Percentiles rank a stretch among this genome's conserved stretches.
These are phyloP conservation scores for Rubia occidens DNA, from an alignment of 305 asterid genomes.

Conservation along the genomic window DNA sequence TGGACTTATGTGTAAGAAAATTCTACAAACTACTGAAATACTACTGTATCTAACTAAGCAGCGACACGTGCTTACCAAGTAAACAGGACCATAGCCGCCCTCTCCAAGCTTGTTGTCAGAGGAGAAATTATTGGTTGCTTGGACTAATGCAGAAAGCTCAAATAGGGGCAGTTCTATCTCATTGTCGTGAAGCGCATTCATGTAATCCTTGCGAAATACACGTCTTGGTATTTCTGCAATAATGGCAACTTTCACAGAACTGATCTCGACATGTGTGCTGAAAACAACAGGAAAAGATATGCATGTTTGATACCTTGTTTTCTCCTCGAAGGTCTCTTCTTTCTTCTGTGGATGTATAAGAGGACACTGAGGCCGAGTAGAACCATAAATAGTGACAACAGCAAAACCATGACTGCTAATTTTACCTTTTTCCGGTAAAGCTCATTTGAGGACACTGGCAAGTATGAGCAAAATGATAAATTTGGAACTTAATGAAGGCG, in stretches of 20 bases:
- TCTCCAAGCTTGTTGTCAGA: constrained; percentile 20
- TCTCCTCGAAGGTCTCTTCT: not conserved
- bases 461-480: no score
- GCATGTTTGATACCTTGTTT: not conserved
- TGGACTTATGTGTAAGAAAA: not conserved
- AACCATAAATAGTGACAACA: not conserved
- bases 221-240: not conserved
- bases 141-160: constrained; percentile 6
- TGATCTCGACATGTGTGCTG: no score
- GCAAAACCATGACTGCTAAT: not conserved
- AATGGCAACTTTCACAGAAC: not conserved
- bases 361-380: not conserved
- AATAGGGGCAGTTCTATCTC: constrained; percentile 19
- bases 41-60: not conserved
- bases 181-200: not conserved
- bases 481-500: no score
- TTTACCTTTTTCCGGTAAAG: not conserved
- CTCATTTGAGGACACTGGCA: no score
- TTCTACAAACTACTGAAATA: no score
- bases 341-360: not conserved
- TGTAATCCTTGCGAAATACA: not conserved
- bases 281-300: not conserved
- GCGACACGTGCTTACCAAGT: constrained; percentile 15
- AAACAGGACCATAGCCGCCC: constrained; percentile 29
- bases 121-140: constrained; percentile 23